These are phyloP conservation scores for Sporothrix mexicana DNA, from an alignment of 2,329 filamentous ascomycete genomes.

Conservation along the genomic window DNA sequence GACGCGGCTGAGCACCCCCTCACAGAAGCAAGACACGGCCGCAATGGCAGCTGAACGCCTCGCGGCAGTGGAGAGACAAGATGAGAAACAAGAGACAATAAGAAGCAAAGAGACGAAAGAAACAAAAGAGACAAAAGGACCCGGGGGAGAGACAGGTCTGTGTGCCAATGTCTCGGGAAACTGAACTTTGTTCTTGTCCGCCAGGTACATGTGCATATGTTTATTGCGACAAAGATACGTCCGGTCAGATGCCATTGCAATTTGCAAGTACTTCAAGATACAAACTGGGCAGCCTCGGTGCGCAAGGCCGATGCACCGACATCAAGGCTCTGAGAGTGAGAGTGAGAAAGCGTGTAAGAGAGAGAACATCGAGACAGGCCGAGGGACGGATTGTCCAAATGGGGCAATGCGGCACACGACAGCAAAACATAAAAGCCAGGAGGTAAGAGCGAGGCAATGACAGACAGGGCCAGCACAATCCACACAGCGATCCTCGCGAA, in stretches of 20 bases:
- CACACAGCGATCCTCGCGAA: no score
- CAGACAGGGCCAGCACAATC: background rate
- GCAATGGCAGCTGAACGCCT: background rate
- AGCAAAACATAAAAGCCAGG: background rate
- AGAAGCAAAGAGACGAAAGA: no score
- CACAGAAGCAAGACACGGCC: background rate
- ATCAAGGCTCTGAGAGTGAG: background rate
- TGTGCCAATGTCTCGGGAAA: conserved; percentile 11
- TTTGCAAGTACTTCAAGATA: background rate
- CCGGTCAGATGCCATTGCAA: no score
- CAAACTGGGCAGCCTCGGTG: conserved; percentile 1
- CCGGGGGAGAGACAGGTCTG: background rate
- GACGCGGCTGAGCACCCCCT: background rate
- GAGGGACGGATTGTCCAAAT: conserved; percentile 6
- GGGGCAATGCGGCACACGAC: conserved; percentile 16
- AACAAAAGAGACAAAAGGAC: background rate
- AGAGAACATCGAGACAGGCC: background rate
- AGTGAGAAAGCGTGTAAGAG: background rate
- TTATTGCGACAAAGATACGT: no score
- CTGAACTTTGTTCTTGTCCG: conserved; percentile 18
- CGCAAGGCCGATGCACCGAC: background rate
- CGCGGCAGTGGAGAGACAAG: conserved; percentile 1
- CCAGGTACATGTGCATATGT: background rate
- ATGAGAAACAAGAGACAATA: background rate
- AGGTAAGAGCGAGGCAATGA: background rate